These are phyloP conservation scores for Pythium pyrilobum DNA, from an alignment of 352 stramenopile species.

Conservation along the genomic window DNA sequence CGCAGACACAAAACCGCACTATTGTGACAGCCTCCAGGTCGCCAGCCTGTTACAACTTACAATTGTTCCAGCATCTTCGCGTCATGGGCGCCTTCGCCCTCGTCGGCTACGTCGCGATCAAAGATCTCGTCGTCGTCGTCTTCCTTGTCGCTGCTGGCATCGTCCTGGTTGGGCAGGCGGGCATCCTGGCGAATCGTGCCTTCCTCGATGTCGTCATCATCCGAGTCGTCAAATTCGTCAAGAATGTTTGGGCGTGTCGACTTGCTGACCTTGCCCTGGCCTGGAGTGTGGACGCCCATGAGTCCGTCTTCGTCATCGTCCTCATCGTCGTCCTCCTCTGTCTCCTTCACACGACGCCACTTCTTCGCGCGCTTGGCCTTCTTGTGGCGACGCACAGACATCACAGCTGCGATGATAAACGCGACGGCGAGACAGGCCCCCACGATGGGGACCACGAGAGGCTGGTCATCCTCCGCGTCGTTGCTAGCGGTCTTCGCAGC, in stretches of 20 bases:
- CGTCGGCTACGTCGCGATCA: constrained; percentile 33
- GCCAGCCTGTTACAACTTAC: constrained; percentile 16
- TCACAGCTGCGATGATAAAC: constrained; percentile 59
- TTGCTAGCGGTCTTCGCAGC: constrained; percentile 9
- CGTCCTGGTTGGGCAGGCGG: constrained; percentile 28
- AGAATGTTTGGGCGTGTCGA: constrained; percentile 22
- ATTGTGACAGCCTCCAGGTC: not conserved
- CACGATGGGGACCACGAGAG: constrained; percentile 70
- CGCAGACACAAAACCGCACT: constrained; percentile 9
- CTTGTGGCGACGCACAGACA: constrained; percentile 61
- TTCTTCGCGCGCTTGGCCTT: constrained; percentile 38
- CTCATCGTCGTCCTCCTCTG: constrained; percentile 36
- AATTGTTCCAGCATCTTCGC: constrained; percentile 50
- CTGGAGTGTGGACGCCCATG: constrained; percentile 18
- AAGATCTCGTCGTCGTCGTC: constrained; percentile 78
- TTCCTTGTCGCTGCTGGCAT: constrained; percentile 34
- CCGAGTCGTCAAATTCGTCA: constrained; percentile 7
- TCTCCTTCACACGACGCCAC: constrained; percentile 66
- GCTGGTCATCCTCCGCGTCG: constrained; percentile 32
- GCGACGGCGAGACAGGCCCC: constrained; percentile 62
- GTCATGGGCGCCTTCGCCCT: constrained; percentile 45
- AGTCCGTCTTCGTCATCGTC: constrained; percentile 63
- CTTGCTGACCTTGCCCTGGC: constrained; percentile 26
- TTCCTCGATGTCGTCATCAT: constrained; percentile 25
- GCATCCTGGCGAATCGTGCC: no score